Base-by-base conservation (phyloP, 768 basidiomycete genomes). In the Auricularia auricula-judae region DNA sequence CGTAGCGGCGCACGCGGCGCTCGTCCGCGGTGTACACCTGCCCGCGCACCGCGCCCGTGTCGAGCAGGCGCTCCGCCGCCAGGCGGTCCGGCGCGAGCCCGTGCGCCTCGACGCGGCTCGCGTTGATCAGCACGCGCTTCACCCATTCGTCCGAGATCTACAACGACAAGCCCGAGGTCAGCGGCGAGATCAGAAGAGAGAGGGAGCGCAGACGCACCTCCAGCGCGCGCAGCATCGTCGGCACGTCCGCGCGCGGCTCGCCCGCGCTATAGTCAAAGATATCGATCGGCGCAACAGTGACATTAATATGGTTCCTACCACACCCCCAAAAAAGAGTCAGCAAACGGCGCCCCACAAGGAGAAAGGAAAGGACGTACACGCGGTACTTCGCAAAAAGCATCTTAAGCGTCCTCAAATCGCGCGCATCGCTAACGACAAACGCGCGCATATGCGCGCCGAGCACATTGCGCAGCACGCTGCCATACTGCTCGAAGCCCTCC, bases 201-300 rank as follows among this genome's bases (percentile, higher is more conserved):
- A 5, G 14, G 51, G 21, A 12, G 39, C 33, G 11, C 1, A n/a
- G 42, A 75, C 83, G 7, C 67, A 93, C 96, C 34, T 89, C 85
- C 7, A 98, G 81, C 18, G 87, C 88, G 33, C 93, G 87, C 33
- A 96, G 79, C 33, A 95, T 82, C 4, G 95, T 98, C 3, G 84
- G 76, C 62, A 86, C 80, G 23, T 81, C 65, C 21, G 71, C 71
- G 2, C 82, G 80, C 11, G 89, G 87, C 70, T 96, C 93, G 34
- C 93, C 93, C 1, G 68, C 65, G 43, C 79, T 79, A 69, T 83
- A 95, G 70, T 97, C 91, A 72, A 97, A 98, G 47, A 90, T 68
- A 70, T 95, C 93, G 44, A 80, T 85, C 65, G 83, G 80, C 29
- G 83, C 80, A 62, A 88, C 84, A 68, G 90, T 80, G 66, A 93